These are phyloP conservation scores for Diaporthe citriasiana DNA, from an alignment of 2,329 filamentous ascomycete genomes.

Conservation along the genomic window DNA sequence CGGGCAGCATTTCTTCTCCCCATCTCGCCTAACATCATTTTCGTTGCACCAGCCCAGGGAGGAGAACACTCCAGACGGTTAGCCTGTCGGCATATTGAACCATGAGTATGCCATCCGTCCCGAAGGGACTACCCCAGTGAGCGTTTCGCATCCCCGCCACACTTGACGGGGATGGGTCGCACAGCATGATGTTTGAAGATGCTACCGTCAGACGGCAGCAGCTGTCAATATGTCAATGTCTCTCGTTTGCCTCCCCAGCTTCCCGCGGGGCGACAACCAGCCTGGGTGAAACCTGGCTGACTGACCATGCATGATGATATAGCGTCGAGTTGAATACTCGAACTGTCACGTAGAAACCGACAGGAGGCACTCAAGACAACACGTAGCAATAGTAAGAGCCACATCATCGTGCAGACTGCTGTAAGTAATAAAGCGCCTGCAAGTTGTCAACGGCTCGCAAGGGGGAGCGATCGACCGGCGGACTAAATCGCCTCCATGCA, in stretches of 20 bases:
- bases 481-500: conserved; percentile 2
- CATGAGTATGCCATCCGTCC: conserved; percentile 6
- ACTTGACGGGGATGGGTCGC: conserved; percentile 6
- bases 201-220: conserved; percentile 37
- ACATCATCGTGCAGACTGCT: conserved; percentile 29
- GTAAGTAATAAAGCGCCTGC: not conserved
- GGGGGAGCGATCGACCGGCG: conserved; percentile 15
- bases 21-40: conserved; percentile 17
- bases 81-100: conserved; percentile 13
- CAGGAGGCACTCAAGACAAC: not conserved
- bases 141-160: conserved; percentile 26
- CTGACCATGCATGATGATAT: conserved; percentile 27
- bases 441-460: conserved; percentile 26
- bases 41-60: conserved; percentile 20
- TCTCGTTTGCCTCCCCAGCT: conserved; percentile 24
- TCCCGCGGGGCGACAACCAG: conserved; percentile 23
- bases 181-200: conserved; percentile 38
- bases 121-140: not conserved
- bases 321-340: conserved; percentile 5
- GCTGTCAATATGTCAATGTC: conserved; percentile 30
- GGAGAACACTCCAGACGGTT: not conserved
- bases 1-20: conserved; percentile 7
- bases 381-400: not conserved
- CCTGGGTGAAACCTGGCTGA: conserved; percentile 13
- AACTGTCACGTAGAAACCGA: not conserved